Base-by-base conservation (phyloP, 345 rosid species). In the Eucalyptus polybractea region DNA sequence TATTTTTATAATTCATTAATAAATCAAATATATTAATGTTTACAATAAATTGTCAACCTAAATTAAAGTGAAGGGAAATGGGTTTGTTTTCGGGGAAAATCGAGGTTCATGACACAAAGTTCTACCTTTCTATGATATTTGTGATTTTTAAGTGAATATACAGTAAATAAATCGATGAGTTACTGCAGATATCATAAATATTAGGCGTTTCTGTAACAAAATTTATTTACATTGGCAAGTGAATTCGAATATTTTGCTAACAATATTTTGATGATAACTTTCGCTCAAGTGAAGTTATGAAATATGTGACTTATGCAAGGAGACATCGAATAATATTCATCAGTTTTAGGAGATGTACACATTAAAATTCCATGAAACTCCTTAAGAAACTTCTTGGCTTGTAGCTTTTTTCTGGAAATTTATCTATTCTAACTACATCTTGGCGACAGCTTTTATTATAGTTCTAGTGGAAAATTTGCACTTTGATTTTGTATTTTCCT, bases 1-100 rank as follows among this genome's bases (percentile, higher is more conserved):
- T 27, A 27, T 60, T 27, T 60, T 0, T 11, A 27, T 27, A 27
- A 12, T 60, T 27, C 2, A 27, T 12, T 3, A 11, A 8, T 3
- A n/a, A n/a, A n/a, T 0, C 31, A 27, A 60, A 60, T 27, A 5
- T 60, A 12, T 27, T 25, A 60, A 21, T 0, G 4, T 0, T 31
- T 31, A 5, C 0, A 31, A n/a, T 33, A 67, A 67, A 65, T 31
- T 14, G 33, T n/a, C 40, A 67, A 67, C 37, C 37, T 14, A n/a
- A 14, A 14, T 65, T 65, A n/a, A 14, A n/a, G 37, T n/a, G 72
- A 2, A n/a, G 72, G 31, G 2, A 27, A 65, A 65, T 29, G 67
- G 67, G 31, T 29, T 29, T n/a, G 72, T 7, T n/a, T 65, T n/a
- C 3, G 0, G 37, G 72, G 10, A n/a, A 14, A 29, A n/a, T n/a